Conservation (phyloP, 2,329 filamentous ascomycete genomes). For the Alternaria tenuissima region DNA sequence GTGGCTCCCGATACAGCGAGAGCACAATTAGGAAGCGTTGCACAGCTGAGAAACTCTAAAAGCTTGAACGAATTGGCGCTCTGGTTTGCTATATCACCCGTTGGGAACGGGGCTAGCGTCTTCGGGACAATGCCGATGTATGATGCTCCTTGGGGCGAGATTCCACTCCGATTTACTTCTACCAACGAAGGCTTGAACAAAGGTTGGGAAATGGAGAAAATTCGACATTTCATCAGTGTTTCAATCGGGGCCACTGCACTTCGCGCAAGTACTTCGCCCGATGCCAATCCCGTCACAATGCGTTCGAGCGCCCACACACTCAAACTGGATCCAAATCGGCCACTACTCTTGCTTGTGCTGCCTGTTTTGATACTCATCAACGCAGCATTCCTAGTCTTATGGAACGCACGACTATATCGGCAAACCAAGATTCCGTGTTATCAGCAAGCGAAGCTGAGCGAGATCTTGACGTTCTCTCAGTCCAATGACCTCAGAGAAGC, state of each 20-base stretch:
- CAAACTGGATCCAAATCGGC: not conserved
- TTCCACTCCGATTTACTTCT: not conserved
- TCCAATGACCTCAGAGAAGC: not conserved
- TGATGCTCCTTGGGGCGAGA: not conserved
- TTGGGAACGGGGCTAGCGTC: not conserved
- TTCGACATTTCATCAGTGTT: not conserved
- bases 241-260: not conserved
- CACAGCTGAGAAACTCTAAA: not conserved
- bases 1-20: not conserved
- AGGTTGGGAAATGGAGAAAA: not conserved
- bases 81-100: not conserved
- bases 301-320: not conserved
- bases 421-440: not conserved
- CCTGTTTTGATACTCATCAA: not conserved
- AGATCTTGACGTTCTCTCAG: not conserved
- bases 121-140: not conserved
- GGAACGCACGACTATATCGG: not conserved
- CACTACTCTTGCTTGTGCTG: not conserved
- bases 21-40: not conserved
- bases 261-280: not conserved
- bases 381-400: not conserved
- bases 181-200: not conserved
- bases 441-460: not conserved
- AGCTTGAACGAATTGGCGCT: not conserved
- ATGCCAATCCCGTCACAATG: not conserved